These are phyloP conservation scores for Candida boleticola DNA, from an alignment of 805 yeast genomes.

Conservation along the genomic window DNA sequence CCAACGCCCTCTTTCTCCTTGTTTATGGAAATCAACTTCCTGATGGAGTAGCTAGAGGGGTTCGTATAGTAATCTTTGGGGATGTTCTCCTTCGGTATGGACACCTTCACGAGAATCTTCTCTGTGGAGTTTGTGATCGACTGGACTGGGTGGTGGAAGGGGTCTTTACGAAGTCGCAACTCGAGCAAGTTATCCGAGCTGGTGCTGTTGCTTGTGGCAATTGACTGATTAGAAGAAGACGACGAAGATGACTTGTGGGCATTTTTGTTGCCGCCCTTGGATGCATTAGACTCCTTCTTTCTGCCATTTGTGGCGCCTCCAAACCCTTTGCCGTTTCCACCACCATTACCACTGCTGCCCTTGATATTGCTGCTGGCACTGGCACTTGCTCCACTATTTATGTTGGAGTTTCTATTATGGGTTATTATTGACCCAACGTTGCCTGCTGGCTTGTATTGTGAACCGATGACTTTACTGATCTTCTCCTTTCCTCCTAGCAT, in stretches of 20 bases:
- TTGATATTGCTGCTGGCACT: slow-evolving; percentile 17
- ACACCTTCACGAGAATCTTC: slow-evolving; percentile 55
- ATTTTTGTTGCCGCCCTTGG: slow-evolving; percentile 21
- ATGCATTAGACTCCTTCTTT: not conserved
- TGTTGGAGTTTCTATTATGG: not conserved
- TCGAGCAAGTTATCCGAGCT: slow-evolving; percentile 35
- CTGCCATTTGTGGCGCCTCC: not conserved
- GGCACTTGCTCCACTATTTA: not conserved
- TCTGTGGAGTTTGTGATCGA: slow-evolving; percentile 54
- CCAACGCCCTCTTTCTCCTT: slow-evolving; percentile 12
- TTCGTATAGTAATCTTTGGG: slow-evolving; percentile 31
- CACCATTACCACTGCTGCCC: slow-evolving; percentile 4
- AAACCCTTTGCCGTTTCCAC: not conserved
- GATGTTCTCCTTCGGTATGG: slow-evolving; percentile 55
- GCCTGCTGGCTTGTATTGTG: slow-evolving; percentile 19
- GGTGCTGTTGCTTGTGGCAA: slow-evolving; percentile 6
- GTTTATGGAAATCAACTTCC: slow-evolving; percentile 40
- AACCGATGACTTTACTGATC: slow-evolving; percentile 41
- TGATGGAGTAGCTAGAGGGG: slow-evolving; percentile 38
- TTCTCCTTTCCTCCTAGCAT: slow-evolving; percentile 65
- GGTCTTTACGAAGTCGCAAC: slow-evolving; percentile 38
- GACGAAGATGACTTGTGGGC: slow-evolving; percentile 18
- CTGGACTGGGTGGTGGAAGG: slow-evolving; percentile 61
- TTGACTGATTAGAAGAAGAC: slow-evolving; percentile 20
- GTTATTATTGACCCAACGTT: no score